A percentile compares a stretch with the other conserved stretches of the same genome.
Conservation (phyloP, 176 grass and related monocot species). For the Carex cristatella region DNA sequence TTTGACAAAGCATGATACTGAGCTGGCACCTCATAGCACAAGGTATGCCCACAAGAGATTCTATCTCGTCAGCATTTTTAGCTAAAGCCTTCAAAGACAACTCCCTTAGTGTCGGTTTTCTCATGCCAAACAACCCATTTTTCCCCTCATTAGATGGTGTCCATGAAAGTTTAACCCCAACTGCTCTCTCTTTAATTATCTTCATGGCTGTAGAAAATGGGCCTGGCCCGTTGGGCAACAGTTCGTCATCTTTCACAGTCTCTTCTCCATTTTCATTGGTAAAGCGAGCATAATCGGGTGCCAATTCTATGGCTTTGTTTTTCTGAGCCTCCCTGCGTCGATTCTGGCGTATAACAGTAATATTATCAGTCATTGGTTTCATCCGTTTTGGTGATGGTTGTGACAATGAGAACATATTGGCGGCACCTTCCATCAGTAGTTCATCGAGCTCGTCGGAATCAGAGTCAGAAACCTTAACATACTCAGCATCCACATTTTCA, state of each 20-base stretch:
- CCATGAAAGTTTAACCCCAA: conserved; percentile 43
- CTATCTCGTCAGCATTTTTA: conserved; percentile 64
- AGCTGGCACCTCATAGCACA: conserved; percentile 49
- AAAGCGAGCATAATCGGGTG: conserved; percentile 74
- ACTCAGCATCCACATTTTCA: conserved; percentile 28
- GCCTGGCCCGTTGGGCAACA: conserved; percentile 48
- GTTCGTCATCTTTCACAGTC: conserved; percentile 22
- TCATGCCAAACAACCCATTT: neutral
- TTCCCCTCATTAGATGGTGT: conserved; percentile 26
- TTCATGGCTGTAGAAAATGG: conserved; percentile 67
- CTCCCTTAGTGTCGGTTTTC: conserved; percentile 34
- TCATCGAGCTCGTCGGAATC: neutral
- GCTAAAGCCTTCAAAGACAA: conserved; percentile 44
- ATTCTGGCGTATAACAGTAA: neutral
- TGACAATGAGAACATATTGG: neutral
- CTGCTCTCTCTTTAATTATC: conserved; percentile 52
- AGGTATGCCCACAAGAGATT: conserved; percentile 67
- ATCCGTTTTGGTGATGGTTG: neutral
- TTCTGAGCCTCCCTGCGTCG: conserved; percentile 32
- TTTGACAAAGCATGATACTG: conserved; percentile 43
- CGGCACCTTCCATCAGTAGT: neutral
- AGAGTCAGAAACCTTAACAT: neutral
- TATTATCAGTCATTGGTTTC: neutral
- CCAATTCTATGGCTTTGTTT: conserved; percentile 43
- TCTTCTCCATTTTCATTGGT: conserved; percentile 51